A percentile compares a stretch with the other conserved stretches of the same genome.
These are phyloP conservation scores for Myriosclerotinia duriaeana DNA, from an alignment of 2,329 filamentous ascomycete species.

Conservation along the genomic window DNA sequence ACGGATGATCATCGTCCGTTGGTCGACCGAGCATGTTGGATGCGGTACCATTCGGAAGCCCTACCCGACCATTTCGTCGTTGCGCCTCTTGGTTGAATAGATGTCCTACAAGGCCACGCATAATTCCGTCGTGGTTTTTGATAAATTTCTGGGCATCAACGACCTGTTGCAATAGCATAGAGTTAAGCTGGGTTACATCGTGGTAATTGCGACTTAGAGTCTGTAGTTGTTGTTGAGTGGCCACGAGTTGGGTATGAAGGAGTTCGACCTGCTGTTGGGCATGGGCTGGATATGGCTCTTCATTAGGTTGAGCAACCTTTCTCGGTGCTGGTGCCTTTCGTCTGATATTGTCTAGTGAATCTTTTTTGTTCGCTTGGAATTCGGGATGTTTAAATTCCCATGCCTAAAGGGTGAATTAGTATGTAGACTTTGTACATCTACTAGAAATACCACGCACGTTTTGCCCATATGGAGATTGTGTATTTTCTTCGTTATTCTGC, in stretches of 20 bases:
- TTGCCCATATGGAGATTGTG: conserved; percentile 75
- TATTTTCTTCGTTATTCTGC: conserved; percentile 82
- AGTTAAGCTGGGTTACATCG: conserved; percentile 67
- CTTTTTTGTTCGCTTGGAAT: conserved; percentile 93
- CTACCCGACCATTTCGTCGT: conserved; percentile 58
- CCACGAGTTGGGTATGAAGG: conserved; percentile 82
- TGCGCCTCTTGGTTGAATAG: conserved; percentile 64
- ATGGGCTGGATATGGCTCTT: conserved; percentile 66
- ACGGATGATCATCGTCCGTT: conserved; percentile 57
- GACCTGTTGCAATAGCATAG: conserved; percentile 61
- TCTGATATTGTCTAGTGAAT: conserved; percentile 93
- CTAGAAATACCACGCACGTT: conserved; percentile 55
- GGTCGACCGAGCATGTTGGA: conserved; percentile 31
- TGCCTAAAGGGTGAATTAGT: conserved; percentile 53
- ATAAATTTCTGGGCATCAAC: conserved; percentile 60
- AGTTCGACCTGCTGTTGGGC: conserved; percentile 75
- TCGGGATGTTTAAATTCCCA: conserved; percentile 99
- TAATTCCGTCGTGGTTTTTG: conserved; percentile 68
- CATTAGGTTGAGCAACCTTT: conserved; percentile 62
- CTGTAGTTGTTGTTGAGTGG: conserved; percentile 90
- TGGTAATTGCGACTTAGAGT: conserved; percentile 80
- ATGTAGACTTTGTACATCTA: not conserved
- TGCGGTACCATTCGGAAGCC: conserved; percentile 43
- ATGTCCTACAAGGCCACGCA: conserved; percentile 70
- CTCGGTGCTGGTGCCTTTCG: conserved; percentile 90